Conservation (phyloP, 2,329 filamentous ascomycete species). For the Pseudocercospora fijiensis region DNA sequence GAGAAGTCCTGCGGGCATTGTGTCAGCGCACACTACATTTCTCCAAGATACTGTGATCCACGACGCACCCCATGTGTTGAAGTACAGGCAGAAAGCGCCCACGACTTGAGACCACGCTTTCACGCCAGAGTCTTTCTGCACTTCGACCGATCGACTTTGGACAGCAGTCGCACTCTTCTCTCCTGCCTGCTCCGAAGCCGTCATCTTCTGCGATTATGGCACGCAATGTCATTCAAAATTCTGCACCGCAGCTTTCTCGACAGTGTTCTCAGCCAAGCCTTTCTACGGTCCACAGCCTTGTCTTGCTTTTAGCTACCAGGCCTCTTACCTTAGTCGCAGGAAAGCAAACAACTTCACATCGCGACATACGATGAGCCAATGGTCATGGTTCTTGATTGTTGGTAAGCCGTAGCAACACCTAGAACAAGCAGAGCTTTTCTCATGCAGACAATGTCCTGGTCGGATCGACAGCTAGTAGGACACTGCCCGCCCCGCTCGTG, state of each 20-base stretch:
- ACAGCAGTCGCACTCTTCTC: background rate
- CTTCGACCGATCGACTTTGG: background rate
- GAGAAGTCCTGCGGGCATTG: constrained; percentile 30
- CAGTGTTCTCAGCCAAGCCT: background rate
- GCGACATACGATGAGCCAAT: background rate
- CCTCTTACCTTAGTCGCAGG: background rate
- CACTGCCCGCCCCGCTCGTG: background rate
- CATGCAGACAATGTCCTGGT: background rate
- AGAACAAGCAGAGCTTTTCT: background rate
- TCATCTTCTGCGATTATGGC: background rate
- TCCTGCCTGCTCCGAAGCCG: background rate
- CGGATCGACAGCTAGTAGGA: background rate
- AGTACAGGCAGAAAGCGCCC: constrained; percentile 45
- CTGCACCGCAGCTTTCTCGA: background rate
- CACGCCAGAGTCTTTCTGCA: constrained; percentile 30
- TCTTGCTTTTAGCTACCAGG: background rate
- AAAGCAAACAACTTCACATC: background rate
- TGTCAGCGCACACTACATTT: no score
- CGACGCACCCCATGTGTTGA: constrained; percentile 43
- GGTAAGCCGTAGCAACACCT: background rate
- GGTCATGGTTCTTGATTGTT: background rate
- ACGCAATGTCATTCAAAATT: background rate
- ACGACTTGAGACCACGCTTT: constrained; percentile 47
- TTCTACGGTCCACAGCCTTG: background rate
- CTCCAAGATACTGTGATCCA: no score